Evolutionary conservation across 768 basidiomycete genomes (phyloP).

Genomic region (Mycena galopus): DNA sequence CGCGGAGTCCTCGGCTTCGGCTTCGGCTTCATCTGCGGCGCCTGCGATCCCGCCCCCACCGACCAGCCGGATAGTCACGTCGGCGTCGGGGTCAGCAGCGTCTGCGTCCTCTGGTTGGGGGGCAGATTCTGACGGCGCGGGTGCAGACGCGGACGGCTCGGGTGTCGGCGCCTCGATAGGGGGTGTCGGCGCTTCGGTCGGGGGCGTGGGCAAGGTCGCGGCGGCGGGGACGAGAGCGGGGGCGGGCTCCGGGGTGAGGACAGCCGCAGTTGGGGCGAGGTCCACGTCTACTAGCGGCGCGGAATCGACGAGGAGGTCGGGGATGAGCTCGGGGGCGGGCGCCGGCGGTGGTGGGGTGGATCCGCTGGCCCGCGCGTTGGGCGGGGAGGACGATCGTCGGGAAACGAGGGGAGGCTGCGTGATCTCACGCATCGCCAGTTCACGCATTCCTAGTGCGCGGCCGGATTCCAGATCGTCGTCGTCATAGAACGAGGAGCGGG

Average conservation of each 20-base stretch:
- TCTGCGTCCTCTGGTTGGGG: slow-evolving; percentile 28
- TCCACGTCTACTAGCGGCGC: slow-evolving; percentile 53
- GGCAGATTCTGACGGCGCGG: slow-evolving; percentile 12
- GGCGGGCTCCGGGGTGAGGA: slow-evolving; percentile 12
- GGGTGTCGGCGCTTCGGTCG: slow-evolving; percentile 14
- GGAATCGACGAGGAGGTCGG: slow-evolving; percentile 65
- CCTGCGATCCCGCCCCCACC: slow-evolving; percentile 66
- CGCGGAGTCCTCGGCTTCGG: slow-evolving; percentile 39
- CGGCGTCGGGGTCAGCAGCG: slow-evolving; percentile 42
- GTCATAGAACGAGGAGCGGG: slow-evolving; percentile 54
- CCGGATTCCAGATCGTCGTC: slow-evolving; percentile 69
- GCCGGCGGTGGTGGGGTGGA: slow-evolving; percentile 36
- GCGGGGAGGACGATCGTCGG: slow-evolving; percentile 27
- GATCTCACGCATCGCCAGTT: slow-evolving; percentile 55
- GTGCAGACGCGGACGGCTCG: neutral
- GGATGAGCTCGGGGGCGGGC: slow-evolving; percentile 47
- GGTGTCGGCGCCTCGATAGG: neutral
- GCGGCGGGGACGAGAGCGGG: neutral
- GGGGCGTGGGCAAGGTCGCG: slow-evolving; percentile 2
- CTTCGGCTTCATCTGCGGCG: slow-evolving; percentile 39
- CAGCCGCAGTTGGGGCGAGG: slow-evolving; percentile 46
- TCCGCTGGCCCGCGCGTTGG: slow-evolving; percentile 18
- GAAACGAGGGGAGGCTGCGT: slow-evolving; percentile 41
- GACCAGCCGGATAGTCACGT: slow-evolving; percentile 69
- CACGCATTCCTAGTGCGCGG: too few species aligned